Percentiles rank a stretch among this genome's conserved stretches.
Evolutionary conservation across 352 stramenopile genomes (phyloP).

Genomic region (Pythium graminicola): DNA sequence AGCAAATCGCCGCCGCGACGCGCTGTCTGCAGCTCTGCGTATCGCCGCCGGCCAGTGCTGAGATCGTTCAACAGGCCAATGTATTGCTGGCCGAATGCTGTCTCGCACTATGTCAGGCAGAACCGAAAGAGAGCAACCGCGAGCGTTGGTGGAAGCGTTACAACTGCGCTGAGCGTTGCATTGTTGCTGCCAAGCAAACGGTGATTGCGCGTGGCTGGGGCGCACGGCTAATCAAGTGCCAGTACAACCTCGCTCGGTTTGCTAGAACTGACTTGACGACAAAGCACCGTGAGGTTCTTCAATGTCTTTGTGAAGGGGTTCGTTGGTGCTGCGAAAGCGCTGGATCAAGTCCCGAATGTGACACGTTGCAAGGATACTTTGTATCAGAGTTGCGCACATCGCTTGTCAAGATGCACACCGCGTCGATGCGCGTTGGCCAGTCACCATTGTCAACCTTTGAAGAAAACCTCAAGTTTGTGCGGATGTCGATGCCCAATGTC

Average conservation of each 20-base stretch:
- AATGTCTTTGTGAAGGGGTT: constrained; percentile 46
- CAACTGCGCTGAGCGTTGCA: constrained; percentile 38
- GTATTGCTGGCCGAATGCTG: constrained; percentile 58
- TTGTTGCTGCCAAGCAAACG: constrained; percentile 24
- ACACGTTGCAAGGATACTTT: constrained; percentile 44
- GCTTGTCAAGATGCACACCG: constrained; percentile 47
- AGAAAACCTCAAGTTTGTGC: constrained; percentile 45
- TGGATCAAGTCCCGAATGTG: neutral
- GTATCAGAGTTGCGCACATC: constrained; percentile 39
- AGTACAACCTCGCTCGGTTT: constrained; percentile 43
- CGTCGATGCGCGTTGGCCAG: constrained; percentile 19
- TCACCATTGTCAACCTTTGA: constrained; percentile 23
- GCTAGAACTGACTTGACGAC: constrained; percentile 31
- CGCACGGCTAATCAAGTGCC: constrained; percentile 43
- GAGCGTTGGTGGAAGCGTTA: constrained; percentile 51
- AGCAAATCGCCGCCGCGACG: constrained; percentile 33
- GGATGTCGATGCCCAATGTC: constrained; percentile 34
- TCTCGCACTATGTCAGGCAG: constrained; percentile 33
- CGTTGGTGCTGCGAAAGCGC: constrained; percentile 6
- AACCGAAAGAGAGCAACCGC: constrained; percentile 33
- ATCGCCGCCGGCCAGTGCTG: neutral
- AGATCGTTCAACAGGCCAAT: constrained; percentile 15
- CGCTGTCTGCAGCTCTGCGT: constrained; percentile 45
- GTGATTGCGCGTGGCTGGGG: constrained; percentile 32
- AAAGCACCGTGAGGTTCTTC: constrained; percentile 37